Conservation (phyloP, 352 stramenopile species). For the Thalassiosira sp. region DNA sequence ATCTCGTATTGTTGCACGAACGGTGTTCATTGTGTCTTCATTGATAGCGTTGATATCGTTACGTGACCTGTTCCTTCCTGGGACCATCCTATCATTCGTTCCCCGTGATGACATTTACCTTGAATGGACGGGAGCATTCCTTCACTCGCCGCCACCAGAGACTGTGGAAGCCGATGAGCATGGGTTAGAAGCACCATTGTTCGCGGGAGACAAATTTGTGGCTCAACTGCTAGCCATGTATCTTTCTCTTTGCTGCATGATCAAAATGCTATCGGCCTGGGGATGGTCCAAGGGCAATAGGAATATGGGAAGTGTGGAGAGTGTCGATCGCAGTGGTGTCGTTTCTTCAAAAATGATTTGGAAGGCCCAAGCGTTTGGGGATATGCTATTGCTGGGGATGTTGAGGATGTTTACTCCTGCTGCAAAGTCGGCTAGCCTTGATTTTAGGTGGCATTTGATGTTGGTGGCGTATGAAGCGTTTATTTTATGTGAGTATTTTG, state of each 20-base stretch:
- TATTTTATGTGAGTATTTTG: constrained; percentile 61
- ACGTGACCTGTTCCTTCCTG: constrained; percentile 75
- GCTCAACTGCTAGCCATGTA: constrained; percentile 68
- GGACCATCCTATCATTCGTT: constrained; percentile 67
- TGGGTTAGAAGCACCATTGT: constrained; percentile 63
- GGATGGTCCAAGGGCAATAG: constrained; percentile 39
- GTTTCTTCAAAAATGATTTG: constrained; percentile 77
- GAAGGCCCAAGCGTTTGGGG: constrained; percentile 63
- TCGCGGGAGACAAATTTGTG: constrained; percentile 76
- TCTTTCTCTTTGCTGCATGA: constrained; percentile 62
- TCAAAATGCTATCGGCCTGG: constrained; percentile 67
- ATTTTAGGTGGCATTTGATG: constrained; percentile 83
- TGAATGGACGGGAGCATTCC: constrained; percentile 76
- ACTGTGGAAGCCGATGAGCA: constrained; percentile 66
- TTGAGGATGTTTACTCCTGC: constrained; percentile 74
- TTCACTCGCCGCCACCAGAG: constrained; percentile 76
- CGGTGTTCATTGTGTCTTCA: constrained; percentile 60
- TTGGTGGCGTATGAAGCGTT: constrained; percentile 76
- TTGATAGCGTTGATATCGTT: constrained; percentile 61
- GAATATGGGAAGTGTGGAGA: constrained; percentile 20
- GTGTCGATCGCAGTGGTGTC: constrained; percentile 59
- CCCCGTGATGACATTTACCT: constrained; percentile 82
- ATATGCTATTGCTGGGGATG: constrained; percentile 62
- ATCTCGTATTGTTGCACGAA: constrained; percentile 69
- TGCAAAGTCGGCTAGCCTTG: constrained; percentile 68